Evolutionary conservation across 164 flowering plant genomes (phyloP).

Genomic region (Magnolia changhungtana): DNA sequence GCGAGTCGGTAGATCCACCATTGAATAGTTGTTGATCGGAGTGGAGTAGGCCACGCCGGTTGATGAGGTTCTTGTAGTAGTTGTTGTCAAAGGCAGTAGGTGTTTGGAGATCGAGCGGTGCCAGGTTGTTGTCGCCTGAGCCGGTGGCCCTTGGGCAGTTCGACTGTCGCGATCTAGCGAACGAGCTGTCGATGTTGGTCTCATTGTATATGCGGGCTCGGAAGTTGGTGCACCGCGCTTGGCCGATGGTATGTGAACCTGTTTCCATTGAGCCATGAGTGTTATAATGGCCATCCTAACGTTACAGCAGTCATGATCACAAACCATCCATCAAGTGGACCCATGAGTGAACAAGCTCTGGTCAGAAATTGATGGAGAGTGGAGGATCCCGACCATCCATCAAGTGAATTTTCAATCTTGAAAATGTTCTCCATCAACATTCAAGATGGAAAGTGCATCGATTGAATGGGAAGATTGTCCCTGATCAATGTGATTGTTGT

Average conservation of each 20-base stretch:
- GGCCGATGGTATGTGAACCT: conserved; percentile 35
- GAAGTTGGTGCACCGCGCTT: conserved; percentile 25
- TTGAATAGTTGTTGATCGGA: conserved; percentile 31
- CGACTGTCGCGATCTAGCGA: conserved; percentile 10
- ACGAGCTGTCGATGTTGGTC: conserved; percentile 20
- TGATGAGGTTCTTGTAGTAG: conserved; percentile 23
- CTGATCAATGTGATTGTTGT: too few species aligned
- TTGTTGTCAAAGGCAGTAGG: conserved; percentile 19
- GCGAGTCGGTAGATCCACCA: conserved; percentile 27
- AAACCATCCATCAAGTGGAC: too few species aligned
- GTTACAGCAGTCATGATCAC: too few species aligned
- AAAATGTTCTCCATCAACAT: too few species aligned
- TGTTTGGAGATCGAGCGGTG: conserved; percentile 23
- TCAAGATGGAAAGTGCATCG: too few species aligned
- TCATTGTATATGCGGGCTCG: conserved; percentile 25
- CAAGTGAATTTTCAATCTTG: too few species aligned
- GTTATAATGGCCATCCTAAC: too few species aligned
- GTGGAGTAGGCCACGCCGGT: conserved; percentile 25
- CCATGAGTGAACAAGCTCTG: too few species aligned
- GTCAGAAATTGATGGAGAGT: too few species aligned
- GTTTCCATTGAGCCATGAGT: neutral
- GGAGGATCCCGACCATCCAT: too few species aligned
- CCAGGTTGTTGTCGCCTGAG: conserved; percentile 19
- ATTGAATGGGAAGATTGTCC: too few species aligned
- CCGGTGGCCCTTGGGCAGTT: conserved; percentile 21